Conservation (phyloP, 2,329 filamentous ascomycete genomes). For the Thermothelomyces thermophilus region DNA sequence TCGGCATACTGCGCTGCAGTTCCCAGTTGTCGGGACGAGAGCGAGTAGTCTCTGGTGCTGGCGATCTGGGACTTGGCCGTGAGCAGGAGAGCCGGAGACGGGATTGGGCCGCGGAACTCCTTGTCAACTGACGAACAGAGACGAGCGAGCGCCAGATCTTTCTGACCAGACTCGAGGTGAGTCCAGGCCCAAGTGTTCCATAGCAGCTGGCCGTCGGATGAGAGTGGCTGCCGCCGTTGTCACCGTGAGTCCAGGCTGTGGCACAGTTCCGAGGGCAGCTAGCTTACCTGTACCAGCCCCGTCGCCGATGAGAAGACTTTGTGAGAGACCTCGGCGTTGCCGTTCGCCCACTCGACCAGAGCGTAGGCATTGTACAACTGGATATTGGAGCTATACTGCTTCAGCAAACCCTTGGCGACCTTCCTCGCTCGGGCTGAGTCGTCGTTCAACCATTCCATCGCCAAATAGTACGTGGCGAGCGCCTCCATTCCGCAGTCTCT, state of each 20-base stretch:
- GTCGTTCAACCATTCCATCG: conserved; percentile 54
- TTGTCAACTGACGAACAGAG: conserved; percentile 36
- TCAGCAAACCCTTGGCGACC: conserved; percentile 66
- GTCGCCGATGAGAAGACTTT: conserved; percentile 64
- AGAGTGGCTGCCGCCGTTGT: conserved; percentile 49
- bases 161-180: conserved; percentile 43
- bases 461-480: conserved; percentile 64
- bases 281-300: conserved; percentile 35
- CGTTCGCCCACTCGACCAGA: conserved; percentile 57
- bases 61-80: conserved; percentile 48
- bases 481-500: conserved; percentile 37
- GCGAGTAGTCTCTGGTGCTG: conserved; percentile 47
- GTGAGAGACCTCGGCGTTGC: conserved; percentile 50
- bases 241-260: background rate
- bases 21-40: conserved; percentile 43
- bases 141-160: conserved; percentile 31
- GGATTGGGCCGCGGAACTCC: conserved; percentile 19
- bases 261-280: background rate
- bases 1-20: conserved; percentile 53
- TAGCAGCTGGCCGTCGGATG: conserved; percentile 51
- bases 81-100: conserved; percentile 39
- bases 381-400: conserved; percentile 55
- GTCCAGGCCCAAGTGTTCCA: conserved; percentile 63
- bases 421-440: conserved; percentile 56
- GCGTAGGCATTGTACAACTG: conserved; percentile 75